phyloP scores from a whole-genome alignment of 352 stramenopile species.

The Albugo candida region DNA sequence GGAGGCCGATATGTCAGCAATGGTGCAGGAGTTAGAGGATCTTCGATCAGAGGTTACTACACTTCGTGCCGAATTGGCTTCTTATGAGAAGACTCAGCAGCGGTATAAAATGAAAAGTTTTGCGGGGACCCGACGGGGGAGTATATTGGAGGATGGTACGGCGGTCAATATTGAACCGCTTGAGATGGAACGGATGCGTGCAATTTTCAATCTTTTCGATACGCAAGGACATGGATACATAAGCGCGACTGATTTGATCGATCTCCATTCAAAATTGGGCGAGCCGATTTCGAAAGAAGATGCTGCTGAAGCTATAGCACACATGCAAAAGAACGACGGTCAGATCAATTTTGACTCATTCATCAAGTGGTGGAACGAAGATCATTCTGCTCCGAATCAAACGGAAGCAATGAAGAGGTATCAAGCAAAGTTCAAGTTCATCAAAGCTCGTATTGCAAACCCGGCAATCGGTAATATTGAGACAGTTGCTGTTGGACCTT shows the following conservation, averaged over 20 bases:
- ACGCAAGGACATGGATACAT: slow-evolving; percentile 65
- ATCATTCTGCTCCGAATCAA: slow-evolving; percentile 41
- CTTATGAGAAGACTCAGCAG: slow-evolving; percentile 67
- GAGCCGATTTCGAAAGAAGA: slow-evolving; percentile 63
- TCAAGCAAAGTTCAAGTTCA: slow-evolving; percentile 79
- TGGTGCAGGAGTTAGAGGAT: slow-evolving; percentile 52
- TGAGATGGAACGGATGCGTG: slow-evolving; percentile 74
- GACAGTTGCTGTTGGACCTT: slow-evolving; percentile 52
- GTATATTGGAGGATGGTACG: slow-evolving; percentile 56
- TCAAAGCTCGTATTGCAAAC: slow-evolving; percentile 74
- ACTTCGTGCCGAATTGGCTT: slow-evolving; percentile 45
- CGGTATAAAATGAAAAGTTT: slow-evolving; percentile 40
- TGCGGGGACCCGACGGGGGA: slow-evolving; percentile 29
- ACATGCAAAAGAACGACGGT: slow-evolving; percentile 40
- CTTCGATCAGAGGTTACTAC: slow-evolving; percentile 47
- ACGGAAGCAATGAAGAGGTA: slow-evolving; percentile 69
- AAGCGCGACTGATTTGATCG: slow-evolving; percentile 46
- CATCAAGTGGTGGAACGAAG: slow-evolving; percentile 80
- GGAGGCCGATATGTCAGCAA: slow-evolving; percentile 37
- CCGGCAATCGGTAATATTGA: slow-evolving; percentile 62
- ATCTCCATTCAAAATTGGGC: slow-evolving; percentile 64
- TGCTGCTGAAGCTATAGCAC: slow-evolving; percentile 39
- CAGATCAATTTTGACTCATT: slow-evolving; percentile 74
- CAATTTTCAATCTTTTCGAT: slow-evolving; percentile 71
- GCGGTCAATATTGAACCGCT: slow-evolving; percentile 55